Percentiles rank a stretch among this genome's conserved stretches.
Evolutionary conservation across 1,139 yeast species (phyloP).

Genomic region (Nakaseomyces delphensis): DNA sequence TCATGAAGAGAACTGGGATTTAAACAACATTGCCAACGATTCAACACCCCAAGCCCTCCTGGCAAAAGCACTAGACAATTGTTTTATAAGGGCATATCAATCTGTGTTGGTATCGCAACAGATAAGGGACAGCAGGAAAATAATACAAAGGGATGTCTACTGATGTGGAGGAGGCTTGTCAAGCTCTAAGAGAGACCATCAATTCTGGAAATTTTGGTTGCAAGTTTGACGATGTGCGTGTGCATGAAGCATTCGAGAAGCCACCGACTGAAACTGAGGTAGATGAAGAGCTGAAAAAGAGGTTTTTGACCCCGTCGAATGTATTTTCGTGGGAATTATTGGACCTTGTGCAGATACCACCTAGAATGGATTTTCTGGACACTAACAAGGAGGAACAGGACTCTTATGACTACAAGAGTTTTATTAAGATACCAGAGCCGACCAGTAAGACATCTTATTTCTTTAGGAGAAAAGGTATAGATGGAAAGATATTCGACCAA

Average conservation of each 20-base stretch:
- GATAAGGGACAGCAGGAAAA: too few species aligned
- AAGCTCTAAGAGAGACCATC: not conserved
- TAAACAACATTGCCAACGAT: too few species aligned
- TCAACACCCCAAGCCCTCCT: too few species aligned
- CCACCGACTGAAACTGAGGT: not conserved
- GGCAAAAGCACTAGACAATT: too few species aligned
- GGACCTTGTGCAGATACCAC: constrained; percentile 27
- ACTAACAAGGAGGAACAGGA: constrained; percentile 21
- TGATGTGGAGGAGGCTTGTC: not conserved
- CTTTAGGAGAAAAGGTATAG: constrained; percentile 64
- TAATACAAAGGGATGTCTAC: not conserved
- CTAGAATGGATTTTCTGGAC: constrained; percentile 16
- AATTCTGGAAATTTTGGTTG: not conserved
- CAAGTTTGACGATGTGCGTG: not conserved
- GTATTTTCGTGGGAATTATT: constrained; percentile 27
- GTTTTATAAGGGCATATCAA: too few species aligned
- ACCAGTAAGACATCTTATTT: constrained; percentile 49
- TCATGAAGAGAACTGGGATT: too few species aligned
- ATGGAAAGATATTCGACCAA: constrained; percentile 56
- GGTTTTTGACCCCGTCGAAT: constrained; percentile 24
- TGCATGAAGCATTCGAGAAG: not conserved
- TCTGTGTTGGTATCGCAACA: too few species aligned
- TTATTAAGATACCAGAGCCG: constrained; percentile 45
- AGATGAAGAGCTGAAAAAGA: constrained; percentile 11
- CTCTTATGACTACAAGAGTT: constrained; percentile 33